Base-by-base conservation (phyloP, 2,329 filamentous ascomycete species). In the Alternaria conjuncta region DNA sequence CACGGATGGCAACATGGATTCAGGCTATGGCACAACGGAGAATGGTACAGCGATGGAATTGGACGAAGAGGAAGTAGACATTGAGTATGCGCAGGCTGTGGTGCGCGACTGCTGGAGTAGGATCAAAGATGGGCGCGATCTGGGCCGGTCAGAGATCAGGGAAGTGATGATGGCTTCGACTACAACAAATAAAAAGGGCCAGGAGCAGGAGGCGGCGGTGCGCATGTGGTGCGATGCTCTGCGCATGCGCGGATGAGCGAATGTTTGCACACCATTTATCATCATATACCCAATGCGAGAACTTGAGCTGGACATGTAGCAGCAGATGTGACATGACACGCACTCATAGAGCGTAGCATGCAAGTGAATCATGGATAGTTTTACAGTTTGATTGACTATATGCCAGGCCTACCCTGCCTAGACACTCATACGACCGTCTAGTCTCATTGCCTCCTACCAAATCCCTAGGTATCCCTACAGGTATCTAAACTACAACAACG, bases 221-320 rank as follows among this genome's bases (percentile, higher is more conserved):
- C 66, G 73, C 32, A 74, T 78, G 70, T 79, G 77, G 77, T 78
- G 75, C 41, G 76, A 77, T 32, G 63, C 70, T n/a, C 57, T 79
- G 51, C 72, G 66, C 36, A 57, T 75, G 43, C 65, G 75, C 45
- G 70, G 69, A 9, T 77, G 68, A 75, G 50, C 12, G 7, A 26
- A 3, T 20, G 4, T 43, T 26, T 13, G 28, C n/a, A 45, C n/a
- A 21, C 10, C 20, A 53, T 53, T 13, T 36, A 41, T 23, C 11
- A 53, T 15, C 49, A 53, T 9, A 53, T 53, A 53, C 49, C 49
- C 49, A 53, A 41, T 41, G 3, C 2, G 21, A 41, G 36, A 41
- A 9, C 5, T 41, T 53, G 9, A 41, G 7, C 4, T 41, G 15
- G 5, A 53, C 20, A 23, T 15, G 9, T 20, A 6, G 9, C 28